Evolutionary conservation across 1,284 basidiomycete genomes (phyloP).

Genomic region (Boletus hoseneyae): DNA sequence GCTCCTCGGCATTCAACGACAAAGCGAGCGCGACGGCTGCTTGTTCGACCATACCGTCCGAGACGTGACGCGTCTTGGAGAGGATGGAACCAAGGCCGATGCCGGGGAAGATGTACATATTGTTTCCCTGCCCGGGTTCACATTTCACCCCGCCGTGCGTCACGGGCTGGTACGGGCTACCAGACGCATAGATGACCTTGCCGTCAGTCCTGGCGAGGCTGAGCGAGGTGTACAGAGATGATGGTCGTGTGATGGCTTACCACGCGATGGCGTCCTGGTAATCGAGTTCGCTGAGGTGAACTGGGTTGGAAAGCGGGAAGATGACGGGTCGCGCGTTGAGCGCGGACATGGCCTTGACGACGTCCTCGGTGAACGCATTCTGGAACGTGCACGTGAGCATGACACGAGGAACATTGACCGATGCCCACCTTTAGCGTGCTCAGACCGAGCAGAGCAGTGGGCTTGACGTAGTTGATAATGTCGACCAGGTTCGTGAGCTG

Average conservation of each 20-base stretch:
- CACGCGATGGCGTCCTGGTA: constrained; percentile 73
- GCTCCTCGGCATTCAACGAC: constrained; percentile 62
- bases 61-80: constrained; percentile 56
- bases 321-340: constrained; percentile 77
- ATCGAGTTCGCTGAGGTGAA: constrained; percentile 64
- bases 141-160: constrained; percentile 49
- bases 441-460: constrained; percentile 80
- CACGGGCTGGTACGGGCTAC: constrained; percentile 69
- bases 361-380: constrained; percentile 72
- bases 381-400: constrained; percentile 11
- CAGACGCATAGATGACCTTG: constrained; percentile 73
- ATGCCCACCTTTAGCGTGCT: constrained; percentile 60
- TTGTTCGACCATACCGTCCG: constrained; percentile 60
- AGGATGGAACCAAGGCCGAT: constrained; percentile 69
- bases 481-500: constrained; percentile 61
- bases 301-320: constrained; percentile 84
- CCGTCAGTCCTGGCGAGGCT: constrained; percentile 50
- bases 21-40: constrained; percentile 61
- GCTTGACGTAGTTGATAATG: constrained; percentile 76
- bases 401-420: background rate
- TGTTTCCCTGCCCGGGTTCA: constrained; percentile 81
- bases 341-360: constrained; percentile 67
- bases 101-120: constrained; percentile 68
- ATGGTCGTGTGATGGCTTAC: constrained; percentile 27
- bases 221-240: background rate